Base-by-base conservation (phyloP, 441 rosid species). In the Melastoma candidum region DNA sequence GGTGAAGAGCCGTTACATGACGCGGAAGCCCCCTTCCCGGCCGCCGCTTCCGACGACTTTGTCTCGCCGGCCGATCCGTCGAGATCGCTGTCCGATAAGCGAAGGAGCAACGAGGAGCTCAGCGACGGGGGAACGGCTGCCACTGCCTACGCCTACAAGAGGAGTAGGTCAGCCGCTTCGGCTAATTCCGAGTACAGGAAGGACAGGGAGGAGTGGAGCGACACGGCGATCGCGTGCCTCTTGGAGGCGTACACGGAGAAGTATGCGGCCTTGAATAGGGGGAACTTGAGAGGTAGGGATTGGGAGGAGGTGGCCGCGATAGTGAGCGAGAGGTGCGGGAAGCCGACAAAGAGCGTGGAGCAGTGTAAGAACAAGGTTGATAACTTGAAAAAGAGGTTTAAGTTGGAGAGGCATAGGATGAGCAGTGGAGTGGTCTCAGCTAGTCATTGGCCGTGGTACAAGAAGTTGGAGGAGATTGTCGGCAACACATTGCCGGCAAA, bases 291-390 rank as follows among this genome's bases (percentile, higher is more conserved):
- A 27, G 98, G 97, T 24, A 79, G 95, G 49, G 98, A 92, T 48
- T 92, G 97, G 98, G 97, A 92, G 74, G 95, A 83, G 61, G 96
- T 87, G 60, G 98, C 96, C n/a, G 70, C 75, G 36, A 51, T 74
- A 1, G 97, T 92, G 59, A 82, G 81, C 44, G 92, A 80, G 71
- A 60, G 95, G 65, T 74, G 82, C 51, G 77, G 67, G 10, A 58
- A 68, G 59, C 67, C 71, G 45, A 79, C 63, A 51, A 87, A 87
- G 83, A 87, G 83, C 61, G 95, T 90, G 64, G 97, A 92, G 77
- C 97, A 85, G 83, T 92, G 97, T 59, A 92, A 92, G 72, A 92
- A 92, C 71, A 92, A 92, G 78, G 83, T 92, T 5, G 97, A 92
- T 46, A 87, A 87, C 68, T 67, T 90, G 61, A 87, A 87, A 77